Conservation (phyloP, 371 early-diverging fungal genomes). For the Lichtheimia corymbifera region DNA sequence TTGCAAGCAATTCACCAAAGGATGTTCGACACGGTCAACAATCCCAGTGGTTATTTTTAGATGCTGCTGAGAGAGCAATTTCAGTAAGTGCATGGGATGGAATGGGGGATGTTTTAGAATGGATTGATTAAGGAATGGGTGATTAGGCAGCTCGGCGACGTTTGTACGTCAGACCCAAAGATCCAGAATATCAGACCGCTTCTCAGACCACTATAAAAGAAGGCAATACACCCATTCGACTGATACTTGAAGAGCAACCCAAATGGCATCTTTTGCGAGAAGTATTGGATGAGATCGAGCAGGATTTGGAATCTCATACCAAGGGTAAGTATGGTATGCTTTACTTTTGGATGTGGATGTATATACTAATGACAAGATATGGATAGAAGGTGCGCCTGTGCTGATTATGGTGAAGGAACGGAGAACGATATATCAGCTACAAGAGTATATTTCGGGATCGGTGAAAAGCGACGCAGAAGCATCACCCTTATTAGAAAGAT, state of each 20-base stretch:
- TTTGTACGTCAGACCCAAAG: constrained; percentile 54
- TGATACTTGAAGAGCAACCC: constrained; percentile 87
- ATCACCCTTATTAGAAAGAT: constrained; percentile 44
- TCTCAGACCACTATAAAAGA: constrained; percentile 1
- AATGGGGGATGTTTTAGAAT: background rate
- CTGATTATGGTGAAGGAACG: constrained; percentile 75
- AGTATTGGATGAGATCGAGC: constrained; percentile 77
- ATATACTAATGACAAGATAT: background rate
- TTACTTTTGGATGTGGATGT: background rate
- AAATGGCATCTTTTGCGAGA: constrained; percentile 83
- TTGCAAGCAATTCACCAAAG: constrained; percentile 54
- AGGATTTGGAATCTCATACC: constrained; percentile 41
- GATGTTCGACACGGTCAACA: constrained; percentile 38
- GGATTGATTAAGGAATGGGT: background rate
- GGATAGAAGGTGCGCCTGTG: constrained; percentile 33
- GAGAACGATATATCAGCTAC: constrained; percentile 69
- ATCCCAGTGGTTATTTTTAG: constrained; percentile 83
- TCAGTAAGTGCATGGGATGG: background rate
- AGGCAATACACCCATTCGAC: constrained; percentile 57
- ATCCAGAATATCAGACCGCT: constrained; percentile 34
- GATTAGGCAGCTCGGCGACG: constrained; percentile 61
- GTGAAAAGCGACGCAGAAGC: constrained; percentile 13
- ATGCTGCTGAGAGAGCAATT: constrained; percentile 82
- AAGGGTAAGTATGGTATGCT: constrained; percentile 24
- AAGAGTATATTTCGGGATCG: constrained; percentile 45